A percentile compares a stretch with the other conserved stretches of the same genome.
phyloP scores from a whole-genome alignment of 1,284 basidiomycete species.

The Austroboletus niveus region DNA sequence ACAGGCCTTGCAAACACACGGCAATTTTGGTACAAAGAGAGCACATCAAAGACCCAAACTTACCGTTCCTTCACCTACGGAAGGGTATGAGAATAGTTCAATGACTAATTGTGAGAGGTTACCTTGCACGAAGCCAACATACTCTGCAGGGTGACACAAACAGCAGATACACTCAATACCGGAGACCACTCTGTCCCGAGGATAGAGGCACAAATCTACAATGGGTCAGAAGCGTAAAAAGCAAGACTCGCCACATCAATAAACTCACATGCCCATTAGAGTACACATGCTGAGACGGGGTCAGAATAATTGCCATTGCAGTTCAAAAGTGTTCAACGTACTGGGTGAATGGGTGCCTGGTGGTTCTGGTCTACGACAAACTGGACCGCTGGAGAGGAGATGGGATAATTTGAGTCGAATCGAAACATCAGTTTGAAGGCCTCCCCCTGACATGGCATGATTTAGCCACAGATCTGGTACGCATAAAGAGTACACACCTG shows the following conservation, averaged over 20 bases:
- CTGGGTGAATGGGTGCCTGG: constrained; percentile 71
- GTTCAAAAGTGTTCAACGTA: constrained; percentile 36
- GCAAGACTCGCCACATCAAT: background rate
- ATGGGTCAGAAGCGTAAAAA: constrained; percentile 12
- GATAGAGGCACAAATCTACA: constrained; percentile 80
- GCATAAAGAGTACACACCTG: constrained; percentile 40
- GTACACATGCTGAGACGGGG: constrained; percentile 65
- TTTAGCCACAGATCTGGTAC: constrained; percentile 6
- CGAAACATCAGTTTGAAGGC: constrained; percentile 73
- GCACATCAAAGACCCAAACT: constrained; percentile 14
- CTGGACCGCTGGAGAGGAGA: constrained; percentile 79
- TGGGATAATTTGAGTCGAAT: constrained; percentile 75
- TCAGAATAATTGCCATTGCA: constrained; percentile 8
- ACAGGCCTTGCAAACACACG: constrained; percentile 47
- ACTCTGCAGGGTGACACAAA: constrained; percentile 81
- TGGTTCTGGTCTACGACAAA: constrained; percentile 66
- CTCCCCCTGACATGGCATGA: constrained; percentile 53
- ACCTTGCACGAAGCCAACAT: constrained; percentile 89
- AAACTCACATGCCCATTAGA: constrained; percentile 77
- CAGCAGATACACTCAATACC: constrained; percentile 71
- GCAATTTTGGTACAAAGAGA: constrained; percentile 9
- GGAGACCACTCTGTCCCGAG: constrained; percentile 86
- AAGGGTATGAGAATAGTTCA: constrained; percentile 7
- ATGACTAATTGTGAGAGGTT: constrained; percentile 10
- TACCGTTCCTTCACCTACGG: constrained; percentile 71